These are phyloP conservation scores for Tetraselmis striata DNA, from an alignment of 139 green algal genomes.

Conservation along the genomic window DNA sequence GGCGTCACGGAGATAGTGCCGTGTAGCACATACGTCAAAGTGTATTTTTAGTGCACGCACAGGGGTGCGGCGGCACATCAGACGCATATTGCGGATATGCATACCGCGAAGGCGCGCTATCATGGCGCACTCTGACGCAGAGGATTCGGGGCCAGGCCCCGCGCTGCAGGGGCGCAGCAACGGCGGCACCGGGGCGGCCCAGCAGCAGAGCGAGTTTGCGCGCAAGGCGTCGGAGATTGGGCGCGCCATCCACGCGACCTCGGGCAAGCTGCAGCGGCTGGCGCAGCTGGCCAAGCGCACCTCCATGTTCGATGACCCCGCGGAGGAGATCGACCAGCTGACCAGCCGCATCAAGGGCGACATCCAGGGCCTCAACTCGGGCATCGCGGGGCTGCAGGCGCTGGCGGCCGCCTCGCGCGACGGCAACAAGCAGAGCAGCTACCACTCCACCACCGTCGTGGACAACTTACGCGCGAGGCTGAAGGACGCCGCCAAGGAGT, in stretches of 20 bases:
- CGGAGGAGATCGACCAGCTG: constrained; percentile 87
- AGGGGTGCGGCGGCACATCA: too few species aligned
- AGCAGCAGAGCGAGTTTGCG: constrained; percentile 75
- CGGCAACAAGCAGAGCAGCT: constrained; percentile 69
- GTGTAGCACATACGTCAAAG: too few species aligned
- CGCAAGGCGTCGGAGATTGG: constrained; percentile 79
- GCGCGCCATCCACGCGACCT: constrained; percentile 86
- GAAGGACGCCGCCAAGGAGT: constrained; percentile 80
- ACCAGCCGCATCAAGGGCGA: constrained; percentile 86
- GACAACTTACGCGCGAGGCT: constrained; percentile 73
- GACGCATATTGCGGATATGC: too few species aligned
- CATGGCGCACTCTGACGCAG: too few species aligned
- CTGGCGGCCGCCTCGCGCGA: constrained; percentile 25
- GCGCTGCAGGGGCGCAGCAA: too few species aligned
- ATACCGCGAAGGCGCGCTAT: too few species aligned
- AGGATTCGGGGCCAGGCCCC: too few species aligned
- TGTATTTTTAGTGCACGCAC: too few species aligned
- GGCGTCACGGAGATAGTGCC: too few species aligned
- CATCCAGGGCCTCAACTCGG: constrained; percentile 75
- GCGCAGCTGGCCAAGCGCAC: constrained; percentile 90
- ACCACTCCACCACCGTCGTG: constrained; percentile 85
- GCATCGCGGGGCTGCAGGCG: constrained; percentile 70
- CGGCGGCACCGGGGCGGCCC: constrained; percentile 5
- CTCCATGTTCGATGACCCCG: constrained; percentile 94
- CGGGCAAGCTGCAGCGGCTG: constrained; percentile 84